Evolutionary conservation across 192 early-diverging fungal genomes (phyloP).

Genomic region (Coemansia sp.): DNA sequence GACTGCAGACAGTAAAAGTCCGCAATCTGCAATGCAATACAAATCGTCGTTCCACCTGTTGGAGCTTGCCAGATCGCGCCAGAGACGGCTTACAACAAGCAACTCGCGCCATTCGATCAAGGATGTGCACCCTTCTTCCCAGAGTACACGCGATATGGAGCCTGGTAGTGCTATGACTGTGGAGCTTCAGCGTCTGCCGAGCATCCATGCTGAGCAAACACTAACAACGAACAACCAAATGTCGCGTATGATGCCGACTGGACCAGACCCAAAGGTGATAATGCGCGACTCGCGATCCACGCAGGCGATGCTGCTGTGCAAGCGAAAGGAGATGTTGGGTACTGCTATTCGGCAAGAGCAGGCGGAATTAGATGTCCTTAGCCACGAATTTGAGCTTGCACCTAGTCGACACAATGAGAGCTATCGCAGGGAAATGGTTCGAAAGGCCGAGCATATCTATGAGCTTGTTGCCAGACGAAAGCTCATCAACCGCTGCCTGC

Average conservation of each 20-base stretch:
- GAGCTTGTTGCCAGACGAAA: constrained; percentile 53
- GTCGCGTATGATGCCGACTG: constrained; percentile 42
- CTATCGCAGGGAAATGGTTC: constrained; percentile 42
- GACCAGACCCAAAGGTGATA: constrained; percentile 52
- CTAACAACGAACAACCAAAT: constrained; percentile 25
- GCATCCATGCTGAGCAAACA: constrained; percentile 31
- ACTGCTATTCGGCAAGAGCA: constrained; percentile 48
- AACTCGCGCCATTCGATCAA: constrained; percentile 36
- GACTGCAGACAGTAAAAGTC: constrained; percentile 18
- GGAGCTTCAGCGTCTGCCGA: constrained; percentile 41
- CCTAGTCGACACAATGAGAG: constrained; percentile 32
- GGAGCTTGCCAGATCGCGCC: constrained; percentile 44
- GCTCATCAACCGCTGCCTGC: constrained; percentile 54
- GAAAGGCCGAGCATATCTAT: constrained; percentile 52
- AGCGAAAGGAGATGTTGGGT: constrained; percentile 52
- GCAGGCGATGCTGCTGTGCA: constrained; percentile 45
- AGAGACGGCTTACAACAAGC: constrained; percentile 46
- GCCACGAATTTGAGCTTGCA: constrained; percentile 48
- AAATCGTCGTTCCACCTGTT: constrained; percentile 53
- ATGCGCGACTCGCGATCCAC: constrained; percentile 56
- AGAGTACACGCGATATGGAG: constrained; percentile 6
- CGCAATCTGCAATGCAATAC: constrained; percentile 43
- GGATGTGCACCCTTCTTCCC: not conserved
- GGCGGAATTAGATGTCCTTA: constrained; percentile 33
- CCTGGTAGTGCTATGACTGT: not conserved